phyloP scores from a whole-genome alignment of 768 basidiomycete species.

The Amanita exitialis region DNA sequence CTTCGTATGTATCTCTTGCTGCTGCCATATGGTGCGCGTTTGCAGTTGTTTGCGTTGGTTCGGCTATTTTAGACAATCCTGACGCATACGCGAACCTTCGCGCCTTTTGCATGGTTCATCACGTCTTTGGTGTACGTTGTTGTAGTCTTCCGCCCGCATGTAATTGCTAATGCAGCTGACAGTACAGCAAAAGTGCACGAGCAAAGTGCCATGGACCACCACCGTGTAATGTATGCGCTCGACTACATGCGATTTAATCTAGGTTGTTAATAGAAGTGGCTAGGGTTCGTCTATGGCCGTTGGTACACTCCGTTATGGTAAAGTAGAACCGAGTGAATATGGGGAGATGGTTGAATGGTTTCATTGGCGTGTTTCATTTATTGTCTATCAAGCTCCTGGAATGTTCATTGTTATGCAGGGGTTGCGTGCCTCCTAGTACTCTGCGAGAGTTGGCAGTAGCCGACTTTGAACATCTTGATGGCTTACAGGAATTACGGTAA shows the following conservation, averaged over 20 bases:
- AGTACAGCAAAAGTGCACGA: conserved; percentile 68
- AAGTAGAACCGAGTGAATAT: conserved; percentile 28
- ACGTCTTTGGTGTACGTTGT: neutral
- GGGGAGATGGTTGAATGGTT: conserved; percentile 67
- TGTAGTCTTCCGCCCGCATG: neutral
- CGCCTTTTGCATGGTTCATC: conserved; percentile 11
- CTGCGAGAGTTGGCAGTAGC: conserved; percentile 37
- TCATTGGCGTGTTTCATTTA: conserved; percentile 46
- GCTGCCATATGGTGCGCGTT: neutral
- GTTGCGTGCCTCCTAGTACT: conserved; percentile 56
- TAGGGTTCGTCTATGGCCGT: conserved; percentile 39
- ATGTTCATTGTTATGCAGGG: conserved; percentile 32
- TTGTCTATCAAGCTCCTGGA: neutral
- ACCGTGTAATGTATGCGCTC: conserved; percentile 37
- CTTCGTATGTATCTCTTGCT: neutral
- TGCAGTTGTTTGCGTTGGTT: neutral
- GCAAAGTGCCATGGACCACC: conserved; percentile 59
- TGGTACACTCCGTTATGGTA: conserved; percentile 60
- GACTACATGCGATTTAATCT: neutral
- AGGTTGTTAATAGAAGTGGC: neutral
- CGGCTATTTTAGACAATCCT: neutral
- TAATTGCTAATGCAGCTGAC: neutral
- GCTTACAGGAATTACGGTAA: conserved; percentile 44
- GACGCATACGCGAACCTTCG: neutral
- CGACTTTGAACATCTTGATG: conserved; percentile 31